Evolutionary conservation across 2,329 filamentous ascomycete species (phyloP).

Genomic region (Xylariales sp.): DNA sequence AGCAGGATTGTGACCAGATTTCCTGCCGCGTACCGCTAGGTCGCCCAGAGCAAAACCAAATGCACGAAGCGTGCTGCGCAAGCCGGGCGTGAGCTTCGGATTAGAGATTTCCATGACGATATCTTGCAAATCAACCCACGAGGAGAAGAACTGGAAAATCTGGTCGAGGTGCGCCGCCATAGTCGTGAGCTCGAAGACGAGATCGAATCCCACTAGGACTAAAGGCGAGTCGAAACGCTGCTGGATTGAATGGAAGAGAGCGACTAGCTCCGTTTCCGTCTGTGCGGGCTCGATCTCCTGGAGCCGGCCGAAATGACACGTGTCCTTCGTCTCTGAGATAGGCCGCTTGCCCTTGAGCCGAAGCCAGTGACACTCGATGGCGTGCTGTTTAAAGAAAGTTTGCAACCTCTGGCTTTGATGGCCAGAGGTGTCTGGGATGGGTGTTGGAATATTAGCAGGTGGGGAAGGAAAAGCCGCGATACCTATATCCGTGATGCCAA

Average conservation of each 20-base stretch:
- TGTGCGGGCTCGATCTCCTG: slow-evolving; percentile 29
- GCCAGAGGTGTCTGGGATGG: not conserved
- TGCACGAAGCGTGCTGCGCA: slow-evolving; percentile 29
- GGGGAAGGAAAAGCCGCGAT: slow-evolving; percentile 24
- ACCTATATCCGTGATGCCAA: slow-evolving; percentile 32
- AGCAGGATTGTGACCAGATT: slow-evolving; percentile 27
- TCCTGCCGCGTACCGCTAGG: slow-evolving; percentile 18
- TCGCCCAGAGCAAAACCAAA: slow-evolving; percentile 21
- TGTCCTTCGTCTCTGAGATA: slow-evolving; percentile 19
- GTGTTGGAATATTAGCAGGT: slow-evolving; percentile 1
- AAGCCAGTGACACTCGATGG: slow-evolving; percentile 30
- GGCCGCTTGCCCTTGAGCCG: slow-evolving; percentile 20
- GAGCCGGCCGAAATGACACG: slow-evolving; percentile 23
- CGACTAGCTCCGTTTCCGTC: slow-evolving; percentile 14
- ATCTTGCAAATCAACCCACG: slow-evolving; percentile 35
- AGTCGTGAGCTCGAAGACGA: slow-evolving; percentile 23
- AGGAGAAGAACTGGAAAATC: slow-evolving; percentile 29
- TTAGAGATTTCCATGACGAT: slow-evolving; percentile 19
- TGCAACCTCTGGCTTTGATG: slow-evolving; percentile 13
- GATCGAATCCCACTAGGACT: slow-evolving; percentile 28
- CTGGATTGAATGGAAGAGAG: slow-evolving; percentile 22
- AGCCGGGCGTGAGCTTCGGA: slow-evolving; percentile 9
- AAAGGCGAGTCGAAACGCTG: slow-evolving; percentile 12
- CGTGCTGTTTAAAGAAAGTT: slow-evolving; percentile 21
- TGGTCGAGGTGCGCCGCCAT: slow-evolving; percentile 28